A percentile compares a stretch with the other conserved stretches of the same genome.
Evolutionary conservation across 2,329 filamentous ascomycete genomes (phyloP).

Genomic region (Phialemoniopsis sp.): DNA sequence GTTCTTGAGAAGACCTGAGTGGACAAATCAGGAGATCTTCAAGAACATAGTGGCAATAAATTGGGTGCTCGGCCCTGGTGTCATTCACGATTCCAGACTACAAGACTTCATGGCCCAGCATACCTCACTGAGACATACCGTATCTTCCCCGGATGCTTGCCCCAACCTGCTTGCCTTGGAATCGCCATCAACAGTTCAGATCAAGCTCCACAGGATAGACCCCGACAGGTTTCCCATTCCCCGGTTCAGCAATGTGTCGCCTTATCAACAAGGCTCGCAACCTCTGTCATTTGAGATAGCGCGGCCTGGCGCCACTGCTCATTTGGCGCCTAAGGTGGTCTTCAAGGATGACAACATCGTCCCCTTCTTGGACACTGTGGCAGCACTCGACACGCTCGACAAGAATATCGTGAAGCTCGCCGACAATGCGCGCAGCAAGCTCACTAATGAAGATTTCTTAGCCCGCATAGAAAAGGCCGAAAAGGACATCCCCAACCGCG

Average conservation of each 20-base stretch:
- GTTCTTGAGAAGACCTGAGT: conserved; percentile 69
- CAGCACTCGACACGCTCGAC: conserved; percentile 33
- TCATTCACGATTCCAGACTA: conserved; percentile 60
- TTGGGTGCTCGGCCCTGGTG: conserved; percentile 74
- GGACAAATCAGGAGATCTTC: conserved; percentile 53
- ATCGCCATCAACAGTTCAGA: conserved; percentile 61
- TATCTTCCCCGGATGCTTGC: conserved; percentile 71
- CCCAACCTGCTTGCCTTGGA: conserved; percentile 72
- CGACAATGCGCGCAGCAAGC: conserved; percentile 33
- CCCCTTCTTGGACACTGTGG: conserved; percentile 42
- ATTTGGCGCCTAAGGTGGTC: conserved; percentile 40
- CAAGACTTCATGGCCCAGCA: conserved; percentile 65
- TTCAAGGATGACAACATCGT: conserved; percentile 41
- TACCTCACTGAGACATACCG: conserved; percentile 63
- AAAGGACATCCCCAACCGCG: conserved; percentile 64
- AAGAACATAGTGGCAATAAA: conserved; percentile 61
- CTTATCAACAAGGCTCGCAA: not conserved
- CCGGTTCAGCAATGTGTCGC: conserved; percentile 52
- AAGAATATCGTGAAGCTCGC: conserved; percentile 48
- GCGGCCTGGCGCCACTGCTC: conserved; percentile 37
- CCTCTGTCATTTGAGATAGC: conserved; percentile 28
- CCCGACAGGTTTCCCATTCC: conserved; percentile 69
- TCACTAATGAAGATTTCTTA: conserved; percentile 39
- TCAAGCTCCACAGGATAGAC: conserved; percentile 70
- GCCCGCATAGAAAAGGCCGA: conserved; percentile 46